A percentile compares a stretch with the other conserved stretches of the same genome.
Conservation (phyloP, 2,329 filamentous ascomycete genomes). For the Didymella pinodella region DNA sequence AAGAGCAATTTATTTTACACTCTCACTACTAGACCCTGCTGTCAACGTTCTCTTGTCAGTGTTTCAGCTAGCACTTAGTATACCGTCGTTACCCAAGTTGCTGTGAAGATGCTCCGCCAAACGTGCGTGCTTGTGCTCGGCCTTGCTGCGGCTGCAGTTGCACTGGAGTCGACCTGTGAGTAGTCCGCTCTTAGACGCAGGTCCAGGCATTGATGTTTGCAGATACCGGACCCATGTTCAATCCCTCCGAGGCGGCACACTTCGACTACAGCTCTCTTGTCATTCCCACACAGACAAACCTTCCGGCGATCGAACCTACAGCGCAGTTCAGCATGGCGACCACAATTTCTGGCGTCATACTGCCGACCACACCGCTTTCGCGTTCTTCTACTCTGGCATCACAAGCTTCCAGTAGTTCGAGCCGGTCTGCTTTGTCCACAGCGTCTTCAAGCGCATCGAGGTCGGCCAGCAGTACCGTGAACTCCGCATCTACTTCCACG, state of each 20-base stretch:
- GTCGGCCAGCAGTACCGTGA: slow-evolving; percentile 5
- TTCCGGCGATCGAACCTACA: slow-evolving; percentile 13
- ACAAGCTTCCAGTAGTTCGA: neutral
- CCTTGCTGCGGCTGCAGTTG: slow-evolving; percentile 16
- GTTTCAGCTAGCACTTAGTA: slow-evolving; percentile 7
- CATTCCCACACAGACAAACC: slow-evolving; percentile 25
- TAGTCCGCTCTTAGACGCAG: neutral
- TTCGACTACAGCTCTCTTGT: slow-evolving; percentile 31
- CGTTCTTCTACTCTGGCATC: slow-evolving; percentile 2
- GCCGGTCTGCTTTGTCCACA: slow-evolving; percentile 12
- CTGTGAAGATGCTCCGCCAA: slow-evolving; percentile 23
- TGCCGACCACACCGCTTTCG: slow-evolving; percentile 9
- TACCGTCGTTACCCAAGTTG: neutral
- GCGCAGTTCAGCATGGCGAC: slow-evolving; percentile 19
- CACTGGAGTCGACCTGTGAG: slow-evolving; percentile 7
- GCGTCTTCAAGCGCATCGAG: slow-evolving; percentile 14
- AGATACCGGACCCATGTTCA: slow-evolving; percentile 33
- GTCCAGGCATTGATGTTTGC: neutral
- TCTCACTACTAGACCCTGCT: neutral
- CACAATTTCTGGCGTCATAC: slow-evolving; percentile 12
- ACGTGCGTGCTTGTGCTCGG: slow-evolving; percentile 23
- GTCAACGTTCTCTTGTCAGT: slow-evolving; percentile 4
- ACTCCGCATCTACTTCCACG: slow-evolving; percentile 16
- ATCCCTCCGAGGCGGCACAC: slow-evolving; percentile 30
- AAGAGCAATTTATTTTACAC: neutral